Evolutionary conservation across 176 grass and related monocot species (phyloP).

Genomic region (Oryza australiensis): DNA sequence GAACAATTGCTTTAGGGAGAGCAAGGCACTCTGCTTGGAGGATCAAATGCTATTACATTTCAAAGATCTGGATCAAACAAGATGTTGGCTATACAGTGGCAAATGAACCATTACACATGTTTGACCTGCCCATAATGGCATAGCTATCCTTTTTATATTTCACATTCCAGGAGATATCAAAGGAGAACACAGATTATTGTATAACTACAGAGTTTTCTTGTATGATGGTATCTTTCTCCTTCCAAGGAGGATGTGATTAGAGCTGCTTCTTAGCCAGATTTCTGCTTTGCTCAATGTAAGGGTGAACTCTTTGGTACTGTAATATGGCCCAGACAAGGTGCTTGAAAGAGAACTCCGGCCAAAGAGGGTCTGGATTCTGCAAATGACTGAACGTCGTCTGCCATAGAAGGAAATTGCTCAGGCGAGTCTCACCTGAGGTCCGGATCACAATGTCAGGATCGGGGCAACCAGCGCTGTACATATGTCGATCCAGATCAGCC

Average conservation of each 20-base stretch:
- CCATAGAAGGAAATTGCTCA: slow-evolving; percentile 94
- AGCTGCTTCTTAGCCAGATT: slow-evolving; percentile 35
- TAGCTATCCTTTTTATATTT: background rate
- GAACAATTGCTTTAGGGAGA: background rate
- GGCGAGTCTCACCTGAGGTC: slow-evolving; percentile 71
- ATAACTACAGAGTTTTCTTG: background rate
- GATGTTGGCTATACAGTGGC: too few species aligned
- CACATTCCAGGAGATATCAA: background rate
- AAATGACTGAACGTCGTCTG: slow-evolving; percentile 70
- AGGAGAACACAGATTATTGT: background rate
- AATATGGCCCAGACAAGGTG: slow-evolving; percentile 64
- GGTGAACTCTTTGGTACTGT: slow-evolving; percentile 60
- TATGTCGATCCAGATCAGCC: slow-evolving; percentile 56
- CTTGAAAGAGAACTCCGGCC: slow-evolving; percentile 74
- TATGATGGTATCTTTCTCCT: background rate
- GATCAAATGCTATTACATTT: background rate
- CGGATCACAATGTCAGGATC: slow-evolving; percentile 82
- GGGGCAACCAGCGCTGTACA: slow-evolving; percentile 54
- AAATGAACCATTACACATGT: too few species aligned
- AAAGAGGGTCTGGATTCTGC: slow-evolving; percentile 60
- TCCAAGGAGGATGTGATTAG: slow-evolving; percentile 19
- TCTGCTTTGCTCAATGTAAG: slow-evolving; percentile 56
- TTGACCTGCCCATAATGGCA: background rate
- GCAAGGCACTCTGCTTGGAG: background rate
- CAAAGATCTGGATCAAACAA: too few species aligned